These are phyloP conservation scores for Lepidium aucheri DNA, from an alignment of 345 rosid species.

Conservation along the genomic window DNA sequence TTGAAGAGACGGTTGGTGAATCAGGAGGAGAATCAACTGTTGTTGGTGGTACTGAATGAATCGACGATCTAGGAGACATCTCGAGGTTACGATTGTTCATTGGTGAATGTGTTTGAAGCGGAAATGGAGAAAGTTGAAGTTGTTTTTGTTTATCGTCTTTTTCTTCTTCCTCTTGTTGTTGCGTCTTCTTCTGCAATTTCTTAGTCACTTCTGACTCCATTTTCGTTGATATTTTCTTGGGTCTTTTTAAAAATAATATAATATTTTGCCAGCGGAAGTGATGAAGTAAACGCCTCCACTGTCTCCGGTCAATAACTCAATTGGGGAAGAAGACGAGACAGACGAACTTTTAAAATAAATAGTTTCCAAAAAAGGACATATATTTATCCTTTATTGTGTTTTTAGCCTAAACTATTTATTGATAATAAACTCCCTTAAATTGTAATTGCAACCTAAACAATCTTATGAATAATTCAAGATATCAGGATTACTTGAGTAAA, in stretches of 20 bases:
- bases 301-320: constrained; percentile 5
- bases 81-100: neutral
- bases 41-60: constrained; percentile 27
- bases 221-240: neutral
- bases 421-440: neutral
- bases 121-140: neutral
- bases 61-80: constrained; percentile 27
- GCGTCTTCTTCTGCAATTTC: constrained; percentile 2
- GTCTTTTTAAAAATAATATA: neutral
- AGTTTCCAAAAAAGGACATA: neutral
- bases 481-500: no score
- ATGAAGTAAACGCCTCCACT: neutral
- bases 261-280: constrained; percentile 4
- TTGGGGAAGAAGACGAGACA: constrained; percentile 22
- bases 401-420: neutral
- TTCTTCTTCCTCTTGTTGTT: neutral
- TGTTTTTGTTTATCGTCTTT: neutral
- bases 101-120: neutral
- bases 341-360: neutral
- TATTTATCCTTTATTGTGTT: neutral
- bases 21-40: constrained; percentile 25
- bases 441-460: neutral
- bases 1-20: constrained; percentile 36
- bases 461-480: neutral
- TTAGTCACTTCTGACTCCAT: constrained; percentile 17